Conservation (phyloP, 345 rosid species). For the Sonneratia caseolaris region DNA sequence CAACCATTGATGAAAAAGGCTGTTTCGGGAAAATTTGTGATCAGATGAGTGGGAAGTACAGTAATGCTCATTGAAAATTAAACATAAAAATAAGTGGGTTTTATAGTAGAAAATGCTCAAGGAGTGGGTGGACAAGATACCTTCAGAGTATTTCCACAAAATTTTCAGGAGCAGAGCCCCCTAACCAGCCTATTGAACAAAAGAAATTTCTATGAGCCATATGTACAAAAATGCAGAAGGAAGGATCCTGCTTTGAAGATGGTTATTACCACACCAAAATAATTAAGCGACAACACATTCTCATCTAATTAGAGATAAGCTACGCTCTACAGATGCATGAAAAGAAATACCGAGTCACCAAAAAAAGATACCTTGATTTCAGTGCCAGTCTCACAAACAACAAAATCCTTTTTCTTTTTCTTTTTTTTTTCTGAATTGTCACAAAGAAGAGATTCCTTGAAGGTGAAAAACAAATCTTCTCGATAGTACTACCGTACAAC, state of each 20-base stretch:
- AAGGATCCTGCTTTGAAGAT: background rate
- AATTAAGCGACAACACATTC: background rate
- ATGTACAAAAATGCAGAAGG: background rate
- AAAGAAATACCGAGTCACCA: background rate
- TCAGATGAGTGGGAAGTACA: background rate
- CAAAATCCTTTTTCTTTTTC: no score
- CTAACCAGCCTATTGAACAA: conserved; percentile 69
- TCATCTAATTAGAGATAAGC: background rate
- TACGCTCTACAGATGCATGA: no score
- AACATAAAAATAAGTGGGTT: background rate
- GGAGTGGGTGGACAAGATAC: conserved; percentile 19
- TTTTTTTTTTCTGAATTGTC: no score
- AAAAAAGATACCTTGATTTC: background rate
- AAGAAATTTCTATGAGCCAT: conserved; percentile 3
- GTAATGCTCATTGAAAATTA: background rate
- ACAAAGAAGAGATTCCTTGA: no score
- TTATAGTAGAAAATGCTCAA: background rate
- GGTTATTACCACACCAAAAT: background rate
- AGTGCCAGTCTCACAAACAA: no score
- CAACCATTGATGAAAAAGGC: conserved; percentile 78
- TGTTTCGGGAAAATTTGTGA: conserved; percentile 14
- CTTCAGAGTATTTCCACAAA: conserved; percentile 86
- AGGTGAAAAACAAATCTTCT: background rate
- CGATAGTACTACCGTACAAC: background rate
- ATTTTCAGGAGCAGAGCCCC: conserved; percentile 91